Evolutionary conservation across 2,329 filamentous ascomycete genomes (phyloP).

Genomic region (Chrysoporthe puriensis): DNA sequence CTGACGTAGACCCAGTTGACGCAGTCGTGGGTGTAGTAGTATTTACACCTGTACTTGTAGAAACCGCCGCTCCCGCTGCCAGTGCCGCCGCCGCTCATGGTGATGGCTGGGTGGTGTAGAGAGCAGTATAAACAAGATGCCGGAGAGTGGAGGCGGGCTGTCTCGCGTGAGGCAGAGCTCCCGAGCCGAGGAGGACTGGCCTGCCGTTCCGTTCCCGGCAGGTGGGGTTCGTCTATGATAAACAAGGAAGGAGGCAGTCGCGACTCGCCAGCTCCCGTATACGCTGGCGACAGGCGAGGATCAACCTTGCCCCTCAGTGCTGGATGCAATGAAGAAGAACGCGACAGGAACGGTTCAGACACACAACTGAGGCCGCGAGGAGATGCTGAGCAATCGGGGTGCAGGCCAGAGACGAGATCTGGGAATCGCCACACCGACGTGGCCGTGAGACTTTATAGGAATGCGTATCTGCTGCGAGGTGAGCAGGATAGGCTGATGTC

Average conservation of each 20-base stretch:
- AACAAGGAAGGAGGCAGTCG: background rate
- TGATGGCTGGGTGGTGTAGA: slow-evolving; percentile 21
- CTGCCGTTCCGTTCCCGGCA: background rate
- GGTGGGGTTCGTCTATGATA: background rate
- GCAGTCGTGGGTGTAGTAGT: slow-evolving; percentile 53
- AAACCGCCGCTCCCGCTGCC: slow-evolving; percentile 47
- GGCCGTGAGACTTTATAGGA: slow-evolving; percentile 20
- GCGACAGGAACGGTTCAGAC: background rate
- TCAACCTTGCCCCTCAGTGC: background rate
- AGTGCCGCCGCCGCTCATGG: slow-evolving; percentile 41
- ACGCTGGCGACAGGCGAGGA: background rate
- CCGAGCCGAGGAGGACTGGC: background rate
- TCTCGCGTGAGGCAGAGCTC: too few relatives aligned
- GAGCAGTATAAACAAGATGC: background rate
- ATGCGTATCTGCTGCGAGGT: background rate
- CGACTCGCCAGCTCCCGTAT: background rate
- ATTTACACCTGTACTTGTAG: slow-evolving; percentile 56
- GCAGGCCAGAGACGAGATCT: background rate
- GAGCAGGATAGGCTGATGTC: slow-evolving; percentile 3
- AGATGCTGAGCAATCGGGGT: background rate
- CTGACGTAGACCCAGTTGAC: slow-evolving; percentile 55
- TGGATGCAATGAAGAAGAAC: background rate
- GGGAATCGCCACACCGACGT: background rate
- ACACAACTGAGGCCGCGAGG: background rate
- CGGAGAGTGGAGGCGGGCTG: background rate